phyloP scores from a whole-genome alignment of 139 green algal species.

The Picocystis salinarum region DNA sequence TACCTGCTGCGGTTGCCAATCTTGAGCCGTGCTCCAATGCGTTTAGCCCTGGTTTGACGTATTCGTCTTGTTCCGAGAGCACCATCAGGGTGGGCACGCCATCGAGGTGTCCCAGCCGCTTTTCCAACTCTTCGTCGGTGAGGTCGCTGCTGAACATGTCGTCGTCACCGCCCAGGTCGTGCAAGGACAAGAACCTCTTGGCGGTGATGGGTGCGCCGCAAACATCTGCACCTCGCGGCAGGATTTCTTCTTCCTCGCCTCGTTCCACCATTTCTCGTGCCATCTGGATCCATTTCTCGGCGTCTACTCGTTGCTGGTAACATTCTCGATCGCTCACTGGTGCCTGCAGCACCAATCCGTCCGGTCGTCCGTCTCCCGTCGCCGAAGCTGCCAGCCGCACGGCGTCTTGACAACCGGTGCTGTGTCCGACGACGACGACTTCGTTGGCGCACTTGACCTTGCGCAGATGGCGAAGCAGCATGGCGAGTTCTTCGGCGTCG shows the following conservation, averaged over 20 bases:
- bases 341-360: constrained; percentile 4
- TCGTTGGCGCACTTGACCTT: background rate
- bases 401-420: constrained; percentile 5
- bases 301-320: background rate
- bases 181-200: constrained; percentile 1
- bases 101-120: constrained; percentile 4
- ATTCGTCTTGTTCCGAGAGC: constrained; percentile 2
- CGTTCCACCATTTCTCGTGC: background rate
- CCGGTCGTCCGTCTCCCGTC: background rate
- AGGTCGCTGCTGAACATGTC: constrained; percentile 9
- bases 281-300: constrained; percentile 1
- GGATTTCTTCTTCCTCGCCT: constrained; percentile 1
- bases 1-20: background rate
- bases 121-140: constrained; percentile 2
- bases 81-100: constrained; percentile 7
- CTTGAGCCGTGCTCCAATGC: background rate
- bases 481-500: constrained; percentile 1
- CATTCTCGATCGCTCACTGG: constrained; percentile 3
- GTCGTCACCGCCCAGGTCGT: constrained; percentile 4
- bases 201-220: constrained; percentile 5
- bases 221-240: background rate
- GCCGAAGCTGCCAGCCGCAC: background rate
- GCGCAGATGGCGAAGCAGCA: background rate
- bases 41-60: constrained; percentile 2
- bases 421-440: constrained; percentile 1